Conservation (phyloP, 2,329 filamentous ascomycete species). For the Gyromitra esculenta region DNA sequence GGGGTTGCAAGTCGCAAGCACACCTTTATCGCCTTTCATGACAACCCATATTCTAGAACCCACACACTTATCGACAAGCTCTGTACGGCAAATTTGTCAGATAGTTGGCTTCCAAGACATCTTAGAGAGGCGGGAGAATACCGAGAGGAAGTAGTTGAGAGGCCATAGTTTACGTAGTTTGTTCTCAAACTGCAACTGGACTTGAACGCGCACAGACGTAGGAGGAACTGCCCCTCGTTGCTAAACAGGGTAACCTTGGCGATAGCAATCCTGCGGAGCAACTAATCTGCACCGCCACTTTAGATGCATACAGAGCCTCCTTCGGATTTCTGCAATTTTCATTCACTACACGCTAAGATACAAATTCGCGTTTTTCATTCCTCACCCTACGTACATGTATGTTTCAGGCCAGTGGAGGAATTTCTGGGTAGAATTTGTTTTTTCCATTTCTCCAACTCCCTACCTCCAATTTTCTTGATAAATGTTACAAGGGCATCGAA, state of each 20-base stretch:
- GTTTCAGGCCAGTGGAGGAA: slow-evolving; percentile 3
- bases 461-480: background rate
- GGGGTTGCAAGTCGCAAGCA: slow-evolving; percentile 47
- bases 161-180: slow-evolving; percentile 66
- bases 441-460: background rate
- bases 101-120: background rate
- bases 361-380: slow-evolving; percentile 5
- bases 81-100: slow-evolving; percentile 63
- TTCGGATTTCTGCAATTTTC: slow-evolving; percentile 22
- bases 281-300: slow-evolving; percentile 7
- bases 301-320: slow-evolving; percentile 25
- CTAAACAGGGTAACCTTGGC: slow-evolving; percentile 43
- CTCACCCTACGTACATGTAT: slow-evolving; percentile 29
- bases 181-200: slow-evolving; percentile 19
- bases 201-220: slow-evolving; percentile 19
- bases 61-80: slow-evolving; percentile 98
- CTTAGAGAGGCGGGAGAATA: slow-evolving; percentile 60
- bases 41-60: slow-evolving; percentile 98
- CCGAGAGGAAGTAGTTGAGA: slow-evolving; percentile 78
- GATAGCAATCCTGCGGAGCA: background rate
- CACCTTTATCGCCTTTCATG: slow-evolving; percentile 99
- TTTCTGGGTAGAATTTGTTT: slow-evolving; percentile 9
- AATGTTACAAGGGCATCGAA: slow-evolving; percentile 35
- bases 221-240: slow-evolving; percentile 31
- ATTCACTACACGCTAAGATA: background rate